Evolutionary conservation across 2,329 filamentous ascomycete genomes (phyloP).

Genomic region (Curvularia eragrostidis): DNA sequence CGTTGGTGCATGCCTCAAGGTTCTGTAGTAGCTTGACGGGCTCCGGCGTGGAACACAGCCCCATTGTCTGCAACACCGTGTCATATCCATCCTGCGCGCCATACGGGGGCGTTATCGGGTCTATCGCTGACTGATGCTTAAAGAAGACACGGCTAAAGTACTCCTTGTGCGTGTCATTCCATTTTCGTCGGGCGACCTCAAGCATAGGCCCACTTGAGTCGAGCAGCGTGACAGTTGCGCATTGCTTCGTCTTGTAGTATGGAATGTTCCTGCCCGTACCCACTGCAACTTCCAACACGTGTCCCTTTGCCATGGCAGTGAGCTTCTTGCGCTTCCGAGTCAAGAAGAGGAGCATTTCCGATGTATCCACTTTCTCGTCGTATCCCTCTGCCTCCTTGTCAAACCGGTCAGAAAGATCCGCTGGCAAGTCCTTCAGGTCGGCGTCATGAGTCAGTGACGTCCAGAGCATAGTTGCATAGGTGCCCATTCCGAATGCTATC

Average conservation of each 20-base stretch:
- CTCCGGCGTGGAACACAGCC: slow-evolving; percentile 57
- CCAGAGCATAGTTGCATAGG: slow-evolving; percentile 51
- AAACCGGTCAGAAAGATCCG: slow-evolving; percentile 55
- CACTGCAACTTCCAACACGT: slow-evolving; percentile 59
- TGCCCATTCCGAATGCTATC: slow-evolving; percentile 49
- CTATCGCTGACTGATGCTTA: slow-evolving; percentile 54
- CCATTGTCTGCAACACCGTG: slow-evolving; percentile 60
- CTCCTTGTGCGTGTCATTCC: slow-evolving; percentile 52
- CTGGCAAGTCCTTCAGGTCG: slow-evolving; percentile 38
- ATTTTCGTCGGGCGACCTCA: slow-evolving; percentile 57
- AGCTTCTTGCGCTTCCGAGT: slow-evolving; percentile 51
- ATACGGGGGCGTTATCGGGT: slow-evolving; percentile 53
- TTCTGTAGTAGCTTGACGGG: slow-evolving; percentile 55
- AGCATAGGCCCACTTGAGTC: slow-evolving; percentile 58
- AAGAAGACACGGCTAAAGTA: slow-evolving; percentile 51
- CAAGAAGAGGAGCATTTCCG: slow-evolving; percentile 54
- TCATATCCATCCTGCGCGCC: slow-evolving; percentile 54
- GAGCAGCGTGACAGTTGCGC: slow-evolving; percentile 55
- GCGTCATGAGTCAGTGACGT: slow-evolving; percentile 38
- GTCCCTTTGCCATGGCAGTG: slow-evolving; percentile 50
- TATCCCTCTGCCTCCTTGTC: slow-evolving; percentile 55
- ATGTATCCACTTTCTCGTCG: slow-evolving; percentile 56
- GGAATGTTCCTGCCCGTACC: slow-evolving; percentile 58
- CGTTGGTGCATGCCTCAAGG: slow-evolving; percentile 52
- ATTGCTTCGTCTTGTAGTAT: slow-evolving; percentile 53